Conservation (phyloP, 805 yeast species). For the Monosporozyma unispora region DNA sequence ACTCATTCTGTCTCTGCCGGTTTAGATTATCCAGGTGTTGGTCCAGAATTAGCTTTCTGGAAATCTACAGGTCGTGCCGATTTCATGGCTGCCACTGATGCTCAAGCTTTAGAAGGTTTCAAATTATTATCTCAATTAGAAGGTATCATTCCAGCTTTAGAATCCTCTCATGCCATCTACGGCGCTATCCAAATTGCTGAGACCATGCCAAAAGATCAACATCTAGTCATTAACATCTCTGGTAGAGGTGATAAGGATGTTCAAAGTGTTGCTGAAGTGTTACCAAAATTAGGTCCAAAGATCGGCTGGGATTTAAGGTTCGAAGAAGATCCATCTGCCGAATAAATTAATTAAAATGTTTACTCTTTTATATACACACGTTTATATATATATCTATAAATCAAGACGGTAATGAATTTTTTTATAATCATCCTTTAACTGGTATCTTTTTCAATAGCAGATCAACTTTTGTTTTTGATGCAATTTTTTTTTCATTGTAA, state of each 20-base stretch:
- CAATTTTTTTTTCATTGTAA: background rate
- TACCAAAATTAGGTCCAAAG: slow-evolving; percentile 81
- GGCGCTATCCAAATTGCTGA: slow-evolving; percentile 88
- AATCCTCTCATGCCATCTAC: slow-evolving; percentile 90
- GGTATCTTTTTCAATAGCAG: background rate
- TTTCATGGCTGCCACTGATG: slow-evolving; percentile 87
- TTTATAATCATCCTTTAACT: background rate
- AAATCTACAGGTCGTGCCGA: slow-evolving; percentile 87
- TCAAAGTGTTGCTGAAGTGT: slow-evolving; percentile 89
- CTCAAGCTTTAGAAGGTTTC: slow-evolving; percentile 91
- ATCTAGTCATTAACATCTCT: slow-evolving; percentile 79
- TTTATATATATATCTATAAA: background rate
- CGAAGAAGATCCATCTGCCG: slow-evolving; percentile 34
- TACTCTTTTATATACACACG: background rate
- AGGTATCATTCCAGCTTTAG: slow-evolving; percentile 98
- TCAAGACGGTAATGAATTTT: background rate
- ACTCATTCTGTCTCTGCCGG: slow-evolving; percentile 99
- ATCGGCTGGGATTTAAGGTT: slow-evolving; percentile 97
- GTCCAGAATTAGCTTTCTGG: slow-evolving; percentile 96
- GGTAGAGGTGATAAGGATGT: slow-evolving; percentile 99
- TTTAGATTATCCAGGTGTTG: slow-evolving; percentile 97
- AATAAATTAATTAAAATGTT: background rate
- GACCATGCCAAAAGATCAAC: slow-evolving; percentile 67
- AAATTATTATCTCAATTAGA: slow-evolving; percentile 80
- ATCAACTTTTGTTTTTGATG: background rate